Evolutionary conservation across 176 grass and related monocot species (phyloP), one percentile per base, ranked within the genome.

Genomic region (Hsuehochloa calcarea): DNA sequence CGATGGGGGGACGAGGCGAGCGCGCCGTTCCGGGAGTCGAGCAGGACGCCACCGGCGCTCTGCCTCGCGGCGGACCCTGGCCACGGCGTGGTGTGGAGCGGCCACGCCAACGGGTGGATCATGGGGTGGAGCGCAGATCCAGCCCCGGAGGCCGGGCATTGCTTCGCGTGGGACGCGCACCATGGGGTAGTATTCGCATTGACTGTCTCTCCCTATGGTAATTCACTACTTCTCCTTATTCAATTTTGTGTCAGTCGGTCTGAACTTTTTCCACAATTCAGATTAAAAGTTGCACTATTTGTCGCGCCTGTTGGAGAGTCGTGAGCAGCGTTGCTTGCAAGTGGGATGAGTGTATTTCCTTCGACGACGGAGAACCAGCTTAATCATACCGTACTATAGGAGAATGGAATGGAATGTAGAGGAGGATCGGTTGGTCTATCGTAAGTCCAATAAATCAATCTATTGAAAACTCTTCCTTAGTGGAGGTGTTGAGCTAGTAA

Each of bases 31-130:
- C 56, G 56, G 68, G 90, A 97, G 85, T 97, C 90, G 68, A 67
- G 74, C 49, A 87, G 87, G 80, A 92, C 88, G 45, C 0, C 82
- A 4, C 79, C 85, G 6, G 88, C 88, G 55, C 46, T 97, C 6
- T 94, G 87, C 75, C 52, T 97, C 49, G 35, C 34, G 23, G 61
- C 64, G 5, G 94, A 97, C 77, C 80, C 80, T 1, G 82, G 68
- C 35, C 90, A 60, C 22, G 70, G 83, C 35, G n/a, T 97, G 68
- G 83, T 97, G 68, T 97, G 94, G 94, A 97, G 92, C 87, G 94
- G 94, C 23, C 94, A 94, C 45, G 14, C 45, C 43, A 81, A 92
- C 62, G 94, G 94, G 46, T 71, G 75, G 82, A 87, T 97, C 67
- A 82, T 91, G 80, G 83, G 80, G 3, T 97, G 94, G 94, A 75